Evolutionary conservation across 23 red algal genomes (phyloP).

Genomic region (Gracilaria domingensis): DNA sequence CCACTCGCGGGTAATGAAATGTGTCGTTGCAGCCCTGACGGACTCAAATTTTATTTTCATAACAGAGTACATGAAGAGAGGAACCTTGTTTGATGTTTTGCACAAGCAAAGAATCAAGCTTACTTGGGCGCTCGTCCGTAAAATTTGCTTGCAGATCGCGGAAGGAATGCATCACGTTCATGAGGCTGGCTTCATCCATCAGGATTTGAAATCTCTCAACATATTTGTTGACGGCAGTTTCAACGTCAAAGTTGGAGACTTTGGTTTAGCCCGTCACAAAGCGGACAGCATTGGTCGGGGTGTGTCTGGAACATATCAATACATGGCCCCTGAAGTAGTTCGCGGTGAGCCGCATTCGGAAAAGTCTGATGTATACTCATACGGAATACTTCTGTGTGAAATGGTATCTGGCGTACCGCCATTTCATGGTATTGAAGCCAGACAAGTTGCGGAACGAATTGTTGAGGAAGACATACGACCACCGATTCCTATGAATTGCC

Average conservation of each 20-base stretch:
- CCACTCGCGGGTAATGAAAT: slow-evolving; percentile 76
- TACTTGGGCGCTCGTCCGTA: slow-evolving; percentile 75
- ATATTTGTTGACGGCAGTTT: slow-evolving; percentile 89
- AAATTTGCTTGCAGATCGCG: slow-evolving; percentile 75
- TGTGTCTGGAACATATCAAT: slow-evolving; percentile 58
- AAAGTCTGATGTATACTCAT: slow-evolving; percentile 66
- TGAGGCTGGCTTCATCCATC: slow-evolving; percentile 78
- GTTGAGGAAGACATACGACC: slow-evolving; percentile 60
- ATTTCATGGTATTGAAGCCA: slow-evolving; percentile 60
- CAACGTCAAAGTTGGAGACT: slow-evolving; percentile 92
- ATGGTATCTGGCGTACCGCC: slow-evolving; percentile 64
- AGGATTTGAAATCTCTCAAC: slow-evolving; percentile 96
- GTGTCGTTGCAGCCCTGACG: slow-evolving; percentile 59
- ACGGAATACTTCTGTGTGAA: slow-evolving; percentile 49
- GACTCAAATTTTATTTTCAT: slow-evolving; percentile 79
- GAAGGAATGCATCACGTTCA: slow-evolving; percentile 93
- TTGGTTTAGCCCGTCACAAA: slow-evolving; percentile 55
- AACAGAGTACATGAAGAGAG: slow-evolving; percentile 93
- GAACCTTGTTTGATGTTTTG: slow-evolving; percentile 93
- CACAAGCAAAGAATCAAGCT: slow-evolving; percentile 80
- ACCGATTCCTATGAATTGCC: slow-evolving; percentile 51
- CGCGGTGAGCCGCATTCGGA: slow-evolving; percentile 36
- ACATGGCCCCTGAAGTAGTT: slow-evolving; percentile 56
- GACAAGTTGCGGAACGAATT: slow-evolving; percentile 42
- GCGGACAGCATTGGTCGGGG: slow-evolving; percentile 27